Evolutionary conservation across 2,329 filamentous ascomycete species (phyloP).

Genomic region (Aaosphaeria pasadenensis): DNA sequence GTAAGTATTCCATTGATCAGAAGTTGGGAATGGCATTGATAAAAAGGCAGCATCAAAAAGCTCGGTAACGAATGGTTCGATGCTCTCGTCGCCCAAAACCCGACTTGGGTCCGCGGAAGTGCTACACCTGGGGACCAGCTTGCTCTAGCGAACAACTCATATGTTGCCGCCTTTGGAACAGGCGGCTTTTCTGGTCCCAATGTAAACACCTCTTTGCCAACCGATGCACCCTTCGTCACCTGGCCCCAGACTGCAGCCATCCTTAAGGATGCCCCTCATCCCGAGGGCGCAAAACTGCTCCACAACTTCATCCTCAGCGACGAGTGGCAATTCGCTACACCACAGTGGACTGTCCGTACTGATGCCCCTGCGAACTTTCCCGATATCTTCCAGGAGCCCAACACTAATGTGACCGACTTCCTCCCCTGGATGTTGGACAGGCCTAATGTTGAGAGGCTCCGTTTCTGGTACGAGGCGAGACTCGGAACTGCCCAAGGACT

Average conservation of each 20-base stretch:
- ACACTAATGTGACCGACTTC: conserved; percentile 41
- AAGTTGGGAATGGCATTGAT: not conserved
- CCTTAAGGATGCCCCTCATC: conserved; percentile 47
- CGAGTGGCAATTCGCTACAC: conserved; percentile 36
- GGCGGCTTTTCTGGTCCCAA: conserved; percentile 1
- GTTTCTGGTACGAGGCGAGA: conserved; percentile 42
- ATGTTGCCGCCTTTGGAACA: conserved; percentile 15
- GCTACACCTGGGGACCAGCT: conserved; percentile 42
- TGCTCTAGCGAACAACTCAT: conserved; percentile 16
- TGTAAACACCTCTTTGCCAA: conserved; percentile 25
- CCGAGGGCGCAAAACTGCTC: conserved; percentile 52
- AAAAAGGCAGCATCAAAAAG: conserved; percentile 20
- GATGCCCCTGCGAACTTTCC: conserved; percentile 33
- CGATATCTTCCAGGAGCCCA: conserved; percentile 25
- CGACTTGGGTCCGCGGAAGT: conserved; percentile 53
- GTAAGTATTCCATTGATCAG: conserved; percentile 8
- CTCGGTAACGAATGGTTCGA: conserved; percentile 50
- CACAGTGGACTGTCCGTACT: conserved; percentile 35
- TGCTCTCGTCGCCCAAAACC: conserved; percentile 47
- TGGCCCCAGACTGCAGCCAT: conserved; percentile 53
- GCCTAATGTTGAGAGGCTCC: conserved; percentile 39
- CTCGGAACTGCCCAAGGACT: conserved; percentile 44
- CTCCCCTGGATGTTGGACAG: conserved; percentile 44
- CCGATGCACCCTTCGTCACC: conserved; percentile 42
- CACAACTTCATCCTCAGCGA: conserved; percentile 46